Evolutionary conservation across 352 stramenopile species (phyloP).

Genomic region (Phytophthora podocarpi): DNA sequence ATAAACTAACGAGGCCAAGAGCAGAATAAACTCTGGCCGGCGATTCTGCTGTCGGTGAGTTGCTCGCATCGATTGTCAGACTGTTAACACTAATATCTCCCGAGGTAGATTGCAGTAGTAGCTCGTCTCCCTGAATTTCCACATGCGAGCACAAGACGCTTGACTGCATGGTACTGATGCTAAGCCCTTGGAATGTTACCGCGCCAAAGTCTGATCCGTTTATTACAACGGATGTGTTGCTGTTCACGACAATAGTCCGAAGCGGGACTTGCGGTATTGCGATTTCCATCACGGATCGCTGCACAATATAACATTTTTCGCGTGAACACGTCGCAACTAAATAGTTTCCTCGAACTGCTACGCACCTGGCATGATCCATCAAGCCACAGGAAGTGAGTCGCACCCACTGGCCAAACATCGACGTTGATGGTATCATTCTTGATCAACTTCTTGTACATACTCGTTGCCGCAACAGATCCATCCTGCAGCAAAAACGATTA

Average conservation of each 20-base stretch:
- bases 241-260: slow-evolving; percentile 42
- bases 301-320: background rate
- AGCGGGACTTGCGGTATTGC: slow-evolving; percentile 32
- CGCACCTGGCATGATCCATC: slow-evolving; percentile 73
- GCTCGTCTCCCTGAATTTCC: slow-evolving; percentile 32
- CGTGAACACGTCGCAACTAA: background rate
- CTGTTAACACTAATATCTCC: slow-evolving; percentile 58
- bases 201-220: slow-evolving; percentile 33
- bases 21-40: slow-evolving; percentile 43
- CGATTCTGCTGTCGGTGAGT: slow-evolving; percentile 30
- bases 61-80: slow-evolving; percentile 46
- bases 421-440: slow-evolving; percentile 35
- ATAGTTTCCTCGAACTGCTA: background rate
- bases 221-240: slow-evolving; percentile 61
- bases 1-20: slow-evolving; percentile 51
- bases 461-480: slow-evolving; percentile 4
- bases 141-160: slow-evolving; percentile 57
- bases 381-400: slow-evolving; percentile 66
- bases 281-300: slow-evolving; percentile 56
- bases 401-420: slow-evolving; percentile 33
- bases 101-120: slow-evolving; percentile 48
- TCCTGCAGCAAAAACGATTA: slow-evolving; percentile 30
- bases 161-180: slow-evolving; percentile 45
- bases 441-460: slow-evolving; percentile 40
- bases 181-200: slow-evolving; percentile 40